phyloP scores from a whole-genome alignment of 768 basidiomycete species.

The Pholiota conissans region DNA sequence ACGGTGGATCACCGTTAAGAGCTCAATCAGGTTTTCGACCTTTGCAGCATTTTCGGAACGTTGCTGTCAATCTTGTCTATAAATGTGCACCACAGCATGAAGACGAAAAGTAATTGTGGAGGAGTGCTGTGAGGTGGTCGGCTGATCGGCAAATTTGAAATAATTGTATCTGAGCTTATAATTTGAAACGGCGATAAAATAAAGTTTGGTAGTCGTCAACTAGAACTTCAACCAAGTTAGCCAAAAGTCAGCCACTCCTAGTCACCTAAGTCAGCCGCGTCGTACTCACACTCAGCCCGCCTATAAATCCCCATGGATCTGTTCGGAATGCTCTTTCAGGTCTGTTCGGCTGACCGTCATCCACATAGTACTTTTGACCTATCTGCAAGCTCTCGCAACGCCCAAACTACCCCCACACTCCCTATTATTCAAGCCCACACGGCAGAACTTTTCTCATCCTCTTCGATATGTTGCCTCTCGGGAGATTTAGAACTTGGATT shows the following conservation, averaged over 20 bases:
- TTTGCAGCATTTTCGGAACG: too few species aligned
- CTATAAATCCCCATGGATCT: background rate
- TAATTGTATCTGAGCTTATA: too few species aligned
- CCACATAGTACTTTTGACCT: background rate
- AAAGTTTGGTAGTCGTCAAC: too few species aligned
- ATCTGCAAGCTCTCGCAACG: background rate
- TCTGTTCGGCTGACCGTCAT: slow-evolving; percentile 2
- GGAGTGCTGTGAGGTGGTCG: too few species aligned
- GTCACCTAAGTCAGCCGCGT: background rate
- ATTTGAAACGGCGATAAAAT: too few species aligned
- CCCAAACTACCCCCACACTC: background rate
- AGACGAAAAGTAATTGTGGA: too few species aligned
- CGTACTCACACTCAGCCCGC: background rate
- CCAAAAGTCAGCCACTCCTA: background rate
- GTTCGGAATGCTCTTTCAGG: slow-evolving; percentile 1
- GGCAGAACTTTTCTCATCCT: slow-evolving; percentile 12
- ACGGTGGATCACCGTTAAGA: too few species aligned
- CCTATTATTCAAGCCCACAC: slow-evolving; percentile 15
- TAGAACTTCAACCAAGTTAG: too few species aligned
- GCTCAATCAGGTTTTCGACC: too few species aligned
- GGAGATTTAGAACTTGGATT: background rate
- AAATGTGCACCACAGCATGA: too few species aligned
- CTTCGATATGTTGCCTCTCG: background rate
- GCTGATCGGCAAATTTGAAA: too few species aligned
- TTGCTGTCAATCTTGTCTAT: too few species aligned